Base-by-base conservation (phyloP, 257 asterid species). In the Nicotiana tomentosiformis region DNA sequence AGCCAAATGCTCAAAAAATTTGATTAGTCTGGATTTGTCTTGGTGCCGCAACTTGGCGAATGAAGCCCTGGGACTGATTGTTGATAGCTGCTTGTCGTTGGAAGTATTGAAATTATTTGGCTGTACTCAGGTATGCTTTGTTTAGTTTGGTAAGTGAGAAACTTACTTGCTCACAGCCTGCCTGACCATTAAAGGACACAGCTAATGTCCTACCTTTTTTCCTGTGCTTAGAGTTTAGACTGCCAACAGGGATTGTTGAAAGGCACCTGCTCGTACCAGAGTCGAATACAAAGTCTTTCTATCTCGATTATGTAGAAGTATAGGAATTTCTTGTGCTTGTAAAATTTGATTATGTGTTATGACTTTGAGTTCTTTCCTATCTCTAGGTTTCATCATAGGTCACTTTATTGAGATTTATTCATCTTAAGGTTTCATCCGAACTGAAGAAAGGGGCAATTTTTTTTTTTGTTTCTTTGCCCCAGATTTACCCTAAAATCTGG, bases 51-150 rank as follows among this genome's bases (percentile, higher is more conserved):
- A 88, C 80, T 83, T 95, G 87, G 89, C 90, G 18, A 86, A 94
- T 82, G 99, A 94, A 88, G 98, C 97, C 76, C 79, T 96, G 51
- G 99, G 99, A 82, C 84, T 94, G 93, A 90, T 94, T 77, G 98
- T 88, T 80, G 99, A 96, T 87, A 88, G 90, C 70, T 96, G 98
- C 87, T 61, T 78, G 35, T 87, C 91, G 9, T 90, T 93, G 88
- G 90, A 90, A 88, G 82, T 91, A 84, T 92, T 96, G 78, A 96
- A 94, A 83, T 82, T 92, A 81, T 94, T 96, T 88, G 99, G 98
- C 58, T 96, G 98, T 84, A 87, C 97, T 32, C 98, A 94, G 97
- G 98, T 95, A 88, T 82, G 51, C 77, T 74, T 30, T 60, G 80
- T 65, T 74, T 77, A 66, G 35, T 85, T 64, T 37, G 68, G 14